Conservation (phyloP, 2,329 filamentous ascomycete genomes). For the Fusarium sarcochroum region DNA sequence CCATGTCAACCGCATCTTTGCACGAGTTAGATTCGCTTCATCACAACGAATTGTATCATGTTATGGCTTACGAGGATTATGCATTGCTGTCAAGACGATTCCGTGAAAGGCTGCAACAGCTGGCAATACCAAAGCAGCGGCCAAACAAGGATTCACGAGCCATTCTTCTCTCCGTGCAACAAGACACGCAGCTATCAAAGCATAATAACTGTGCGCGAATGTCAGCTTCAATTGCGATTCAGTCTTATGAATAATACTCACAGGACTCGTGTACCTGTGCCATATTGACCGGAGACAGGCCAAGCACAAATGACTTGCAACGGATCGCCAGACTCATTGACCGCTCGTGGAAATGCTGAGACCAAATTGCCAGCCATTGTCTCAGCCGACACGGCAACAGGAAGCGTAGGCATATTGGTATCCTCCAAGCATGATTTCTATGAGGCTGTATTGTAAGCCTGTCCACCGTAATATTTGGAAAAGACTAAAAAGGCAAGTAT, state of each 20-base stretch:
- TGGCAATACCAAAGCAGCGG: conserved; percentile 73
- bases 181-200: conserved; percentile 73
- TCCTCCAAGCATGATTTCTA: conserved; percentile 13
- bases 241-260: conserved; percentile 49
- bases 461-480: not conserved
- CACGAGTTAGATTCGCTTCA: fast-evolving
- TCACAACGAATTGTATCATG: not conserved
- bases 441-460: conserved; percentile 1
- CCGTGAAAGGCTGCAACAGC: conserved; percentile 75
- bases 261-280: conserved; percentile 66
- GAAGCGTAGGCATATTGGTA: conserved; percentile 18
- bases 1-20: conserved; percentile 75
- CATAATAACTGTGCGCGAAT: conserved; percentile 67
- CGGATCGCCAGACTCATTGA: conserved; percentile 18
- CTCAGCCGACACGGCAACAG: not conserved
- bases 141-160: conserved; percentile 74
- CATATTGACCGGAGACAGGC: conserved; percentile 71
- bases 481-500: not conserved
- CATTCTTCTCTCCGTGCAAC: conserved; percentile 73
- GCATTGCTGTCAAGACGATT: conserved; percentile 71
- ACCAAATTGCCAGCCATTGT: not conserved
- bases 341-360: not conserved
- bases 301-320: conserved; percentile 68
- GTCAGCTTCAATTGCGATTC: not conserved
- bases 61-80: conserved; percentile 67